Percentiles rank a stretch among this genome's conserved stretches.
Conservation (phyloP, 257 asterid genomes). For the Knoxia roxburghii region DNA sequence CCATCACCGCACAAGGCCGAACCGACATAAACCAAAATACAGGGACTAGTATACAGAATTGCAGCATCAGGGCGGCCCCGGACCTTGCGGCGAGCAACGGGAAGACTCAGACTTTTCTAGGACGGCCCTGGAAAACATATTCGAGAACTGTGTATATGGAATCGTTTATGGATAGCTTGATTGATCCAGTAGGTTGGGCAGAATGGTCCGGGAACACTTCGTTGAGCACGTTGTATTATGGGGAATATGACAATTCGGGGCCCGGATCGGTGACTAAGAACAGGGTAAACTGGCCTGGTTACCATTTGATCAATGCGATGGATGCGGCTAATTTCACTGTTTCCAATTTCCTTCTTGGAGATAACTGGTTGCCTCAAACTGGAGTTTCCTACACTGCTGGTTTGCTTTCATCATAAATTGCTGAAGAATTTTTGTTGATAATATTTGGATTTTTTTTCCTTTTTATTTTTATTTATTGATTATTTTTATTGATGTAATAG, state of each 20-base stretch:
- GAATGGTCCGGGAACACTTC: constrained; percentile 56
- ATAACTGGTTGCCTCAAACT: constrained; percentile 52
- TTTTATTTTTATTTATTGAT: too few species aligned
- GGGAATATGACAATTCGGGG: constrained; percentile 49
- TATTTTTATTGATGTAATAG: too few species aligned
- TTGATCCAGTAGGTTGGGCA: constrained; percentile 54
- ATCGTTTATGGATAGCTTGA: constrained; percentile 32
- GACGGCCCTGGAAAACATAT: constrained; percentile 74
- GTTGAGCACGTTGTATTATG: constrained; percentile 54
- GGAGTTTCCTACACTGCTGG: constrained; percentile 41
- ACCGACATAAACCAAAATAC: constrained; percentile 73
- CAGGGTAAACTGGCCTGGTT: constrained; percentile 65
- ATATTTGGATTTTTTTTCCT: too few species aligned
- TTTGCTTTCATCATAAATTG: constrained; percentile 14
- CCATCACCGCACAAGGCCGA: constrained; percentile 71
- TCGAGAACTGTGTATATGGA: constrained; percentile 61
- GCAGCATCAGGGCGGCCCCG: constrained; percentile 36
- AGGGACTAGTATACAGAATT: constrained; percentile 53
- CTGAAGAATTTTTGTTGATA: neutral
- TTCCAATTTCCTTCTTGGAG: constrained; percentile 38
- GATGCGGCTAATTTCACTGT: constrained; percentile 58
- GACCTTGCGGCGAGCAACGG: constrained; percentile 32
- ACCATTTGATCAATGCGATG: constrained; percentile 30
- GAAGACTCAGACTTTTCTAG: constrained; percentile 35
- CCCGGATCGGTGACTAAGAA: constrained; percentile 38